Percentiles rank a stretch among this genome's conserved stretches.
Evolutionary conservation across 2,329 filamentous ascomycete genomes (phyloP).

Genomic region (Periconia digitata): DNA sequence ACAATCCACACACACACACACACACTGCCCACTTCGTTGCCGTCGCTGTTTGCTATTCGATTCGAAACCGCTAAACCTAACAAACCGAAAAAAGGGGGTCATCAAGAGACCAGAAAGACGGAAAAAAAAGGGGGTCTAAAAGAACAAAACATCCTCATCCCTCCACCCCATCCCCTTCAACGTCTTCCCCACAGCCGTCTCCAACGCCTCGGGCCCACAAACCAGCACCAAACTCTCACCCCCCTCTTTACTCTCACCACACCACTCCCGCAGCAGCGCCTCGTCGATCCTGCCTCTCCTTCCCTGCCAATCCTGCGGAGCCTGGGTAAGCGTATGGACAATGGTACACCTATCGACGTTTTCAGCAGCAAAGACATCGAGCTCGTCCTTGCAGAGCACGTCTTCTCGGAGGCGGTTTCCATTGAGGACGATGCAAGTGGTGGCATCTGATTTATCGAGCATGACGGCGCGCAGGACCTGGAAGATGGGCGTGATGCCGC

Average conservation of each 20-base stretch:
- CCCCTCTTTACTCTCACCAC: conserved; percentile 47
- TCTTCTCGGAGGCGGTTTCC: conserved; percentile 78
- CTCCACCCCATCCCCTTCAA: conserved; percentile 68
- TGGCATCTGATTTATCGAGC: conserved; percentile 63
- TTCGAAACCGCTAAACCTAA: too few species aligned
- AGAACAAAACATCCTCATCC: conserved; percentile 74
- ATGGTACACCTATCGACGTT: conserved; percentile 63
- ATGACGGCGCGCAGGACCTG: conserved; percentile 78
- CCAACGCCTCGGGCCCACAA: conserved; percentile 76
- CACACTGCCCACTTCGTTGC: too few species aligned
- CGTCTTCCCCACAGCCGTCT: conserved; percentile 63
- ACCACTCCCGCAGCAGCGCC: conserved; percentile 63
- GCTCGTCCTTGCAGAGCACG: conserved; percentile 75
- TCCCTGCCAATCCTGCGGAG: conserved; percentile 67
- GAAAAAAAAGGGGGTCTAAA: too few species aligned
- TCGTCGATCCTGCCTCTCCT: conserved; percentile 66
- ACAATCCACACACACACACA: too few species aligned
- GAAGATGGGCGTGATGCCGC: conserved; percentile 90
- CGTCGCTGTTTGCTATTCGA: too few species aligned
- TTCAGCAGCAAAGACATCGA: conserved; percentile 63
- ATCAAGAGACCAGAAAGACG: too few species aligned
- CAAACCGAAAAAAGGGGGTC: too few species aligned
- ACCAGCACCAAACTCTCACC: conserved; percentile 66
- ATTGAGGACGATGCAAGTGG: conserved; percentile 71
- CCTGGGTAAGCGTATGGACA: conserved; percentile 69